Percentiles rank a stretch among this genome's conserved stretches.
Evolutionary conservation across 192 early-diverging fungal species (phyloP).

Genomic region (Paraglomus brasilianum): DNA sequence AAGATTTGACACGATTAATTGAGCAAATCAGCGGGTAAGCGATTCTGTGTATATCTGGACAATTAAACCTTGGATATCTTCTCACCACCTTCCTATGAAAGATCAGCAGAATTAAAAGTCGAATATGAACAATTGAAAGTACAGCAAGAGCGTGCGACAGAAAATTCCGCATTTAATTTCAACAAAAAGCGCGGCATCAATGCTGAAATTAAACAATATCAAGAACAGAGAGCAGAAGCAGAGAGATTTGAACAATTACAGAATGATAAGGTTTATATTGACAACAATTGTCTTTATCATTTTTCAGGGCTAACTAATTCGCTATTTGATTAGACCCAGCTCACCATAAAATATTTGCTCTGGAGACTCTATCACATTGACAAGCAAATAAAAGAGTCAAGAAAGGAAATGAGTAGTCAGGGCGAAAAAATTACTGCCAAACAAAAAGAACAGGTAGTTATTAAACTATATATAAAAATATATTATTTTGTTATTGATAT

Average conservation of each 20-base stretch:
- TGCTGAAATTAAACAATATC: constrained; percentile 89
- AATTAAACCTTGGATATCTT: not conserved
- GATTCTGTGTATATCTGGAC: not conserved
- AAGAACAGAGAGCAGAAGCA: constrained; percentile 90
- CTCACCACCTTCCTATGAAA: constrained; percentile 26
- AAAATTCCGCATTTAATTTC: constrained; percentile 85
- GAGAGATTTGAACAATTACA: constrained; percentile 73
- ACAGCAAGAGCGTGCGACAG: constrained; percentile 81
- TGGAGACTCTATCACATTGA: constrained; percentile 95
- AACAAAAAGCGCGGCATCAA: constrained; percentile 88
- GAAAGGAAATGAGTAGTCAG: constrained; percentile 58
- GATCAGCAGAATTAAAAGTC: constrained; percentile 82
- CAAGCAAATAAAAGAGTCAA: constrained; percentile 55
- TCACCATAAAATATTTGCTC: constrained; percentile 70
- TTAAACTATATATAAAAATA: not conserved
- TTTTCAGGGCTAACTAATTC: not conserved
- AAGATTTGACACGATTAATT: constrained; percentile 88
- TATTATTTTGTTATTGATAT: not conserved
- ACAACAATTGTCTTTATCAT: not conserved
- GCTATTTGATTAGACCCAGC: constrained; percentile 47
- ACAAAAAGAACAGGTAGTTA: constrained; percentile 45
- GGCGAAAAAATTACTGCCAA: constrained; percentile 43
- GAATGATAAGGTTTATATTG: constrained; percentile 49
- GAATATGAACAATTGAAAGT: constrained; percentile 87
- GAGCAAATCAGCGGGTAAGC: constrained; percentile 90